Conservation (phyloP, 306 rosid genomes). For the Quercus ilex region DNA sequence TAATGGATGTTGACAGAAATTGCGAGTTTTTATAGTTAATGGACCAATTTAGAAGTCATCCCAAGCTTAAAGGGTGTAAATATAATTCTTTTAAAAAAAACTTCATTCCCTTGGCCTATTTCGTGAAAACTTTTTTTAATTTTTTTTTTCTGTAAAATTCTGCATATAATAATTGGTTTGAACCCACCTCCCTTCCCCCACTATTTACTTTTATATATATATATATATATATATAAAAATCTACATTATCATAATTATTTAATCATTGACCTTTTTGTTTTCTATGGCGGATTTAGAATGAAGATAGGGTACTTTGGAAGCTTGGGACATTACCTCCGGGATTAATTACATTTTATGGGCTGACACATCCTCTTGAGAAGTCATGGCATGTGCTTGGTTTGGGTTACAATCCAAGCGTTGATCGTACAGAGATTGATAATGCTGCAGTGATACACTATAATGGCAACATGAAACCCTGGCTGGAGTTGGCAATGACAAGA, state of each 20-base stretch:
- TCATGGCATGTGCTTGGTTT: slow-evolving; percentile 99
- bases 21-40: no score
- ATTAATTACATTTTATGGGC: slow-evolving; percentile 83
- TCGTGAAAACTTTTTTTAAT: not conserved
- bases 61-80: no score
- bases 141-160: not conserved
- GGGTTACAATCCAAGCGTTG: slow-evolving; percentile 90
- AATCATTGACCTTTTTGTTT: slow-evolving; percentile 11
- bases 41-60: no score
- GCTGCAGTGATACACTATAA: slow-evolving; percentile 94
- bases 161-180: not conserved
- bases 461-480: slow-evolving; percentile 98
- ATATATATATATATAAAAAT: no score
- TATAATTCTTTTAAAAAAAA: no score
- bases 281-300: slow-evolving; percentile 55
- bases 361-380: slow-evolving; percentile 77
- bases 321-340: slow-evolving; percentile 97
- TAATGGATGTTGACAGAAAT: no score
- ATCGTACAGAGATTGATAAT: slow-evolving; percentile 51
- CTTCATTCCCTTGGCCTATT: not conserved
- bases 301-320: slow-evolving; percentile 90
- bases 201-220: no score
- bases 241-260: not conserved
- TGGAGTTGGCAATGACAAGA: slow-evolving; percentile 86
- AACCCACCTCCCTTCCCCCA: no score